Evolutionary conservation across 2,329 filamentous ascomycete species (phyloP).

Genomic region (Davidsoniella virescens): DNA sequence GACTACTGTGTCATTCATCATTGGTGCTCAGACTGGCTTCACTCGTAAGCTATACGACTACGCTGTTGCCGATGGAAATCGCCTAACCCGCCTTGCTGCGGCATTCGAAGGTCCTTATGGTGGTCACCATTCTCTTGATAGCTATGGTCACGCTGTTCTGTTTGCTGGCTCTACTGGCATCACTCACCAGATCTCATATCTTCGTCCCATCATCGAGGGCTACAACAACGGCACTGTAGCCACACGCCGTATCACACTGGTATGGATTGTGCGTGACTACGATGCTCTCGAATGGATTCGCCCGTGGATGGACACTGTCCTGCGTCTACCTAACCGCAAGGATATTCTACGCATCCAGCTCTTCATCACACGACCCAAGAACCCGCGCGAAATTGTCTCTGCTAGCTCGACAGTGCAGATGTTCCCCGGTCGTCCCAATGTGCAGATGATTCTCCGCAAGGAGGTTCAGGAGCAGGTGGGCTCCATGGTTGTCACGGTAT

Average conservation of each 20-base stretch:
- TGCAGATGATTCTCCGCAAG: slow-evolving; percentile 60
- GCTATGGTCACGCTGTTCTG: slow-evolving; percentile 80
- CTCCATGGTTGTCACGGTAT: slow-evolving; percentile 75
- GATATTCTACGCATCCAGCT: slow-evolving; percentile 75
- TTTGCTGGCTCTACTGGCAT: slow-evolving; percentile 90
- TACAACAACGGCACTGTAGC: slow-evolving; percentile 57
- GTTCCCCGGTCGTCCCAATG: slow-evolving; percentile 77
- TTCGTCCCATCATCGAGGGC: slow-evolving; percentile 58
- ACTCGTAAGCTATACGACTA: slow-evolving; percentile 66
- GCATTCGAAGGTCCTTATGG: slow-evolving; percentile 83
- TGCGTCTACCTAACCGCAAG: slow-evolving; percentile 63
- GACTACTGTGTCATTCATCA: slow-evolving; percentile 59
- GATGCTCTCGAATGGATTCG: slow-evolving; percentile 87
- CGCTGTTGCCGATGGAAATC: slow-evolving; percentile 37
- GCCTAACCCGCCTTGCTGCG: slow-evolving; percentile 47
- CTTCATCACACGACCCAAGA: slow-evolving; percentile 78
- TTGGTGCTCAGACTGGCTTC: slow-evolving; percentile 76
- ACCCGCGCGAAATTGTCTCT: slow-evolving; percentile 64
- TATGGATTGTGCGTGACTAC: slow-evolving; percentile 85
- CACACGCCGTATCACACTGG: slow-evolving; percentile 62
- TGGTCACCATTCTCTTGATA: slow-evolving; percentile 69
- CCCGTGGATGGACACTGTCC: slow-evolving; percentile 61
- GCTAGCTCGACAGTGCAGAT: slow-evolving; percentile 72
- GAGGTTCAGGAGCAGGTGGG: slow-evolving; percentile 72
- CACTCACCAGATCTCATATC: slow-evolving; percentile 82